These are phyloP conservation scores for Xeromyces bisporus DNA, from an alignment of 495 filamentous ascomycete genomes.

Conservation along the genomic window DNA sequence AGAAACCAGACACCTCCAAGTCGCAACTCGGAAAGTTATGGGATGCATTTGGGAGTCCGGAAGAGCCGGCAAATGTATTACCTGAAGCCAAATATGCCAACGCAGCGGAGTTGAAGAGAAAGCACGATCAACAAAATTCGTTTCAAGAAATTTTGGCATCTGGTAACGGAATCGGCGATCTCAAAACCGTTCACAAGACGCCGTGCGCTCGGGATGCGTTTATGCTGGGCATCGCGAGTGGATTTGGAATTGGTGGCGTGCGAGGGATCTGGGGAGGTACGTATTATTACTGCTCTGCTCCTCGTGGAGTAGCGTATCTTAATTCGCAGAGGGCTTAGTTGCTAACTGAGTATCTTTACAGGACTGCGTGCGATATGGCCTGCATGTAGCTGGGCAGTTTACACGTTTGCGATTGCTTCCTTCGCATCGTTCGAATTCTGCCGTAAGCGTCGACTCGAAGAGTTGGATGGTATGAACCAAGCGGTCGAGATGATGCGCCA, in stretches of 20 bases:
- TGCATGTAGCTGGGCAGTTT: conserved; percentile 73
- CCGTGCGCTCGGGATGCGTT: conserved; percentile 75
- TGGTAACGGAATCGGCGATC: conserved; percentile 46
- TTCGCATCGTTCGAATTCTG: conserved; percentile 66
- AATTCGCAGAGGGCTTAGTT: background rate
- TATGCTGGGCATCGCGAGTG: conserved; percentile 63
- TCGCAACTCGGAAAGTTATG: conserved; percentile 35
- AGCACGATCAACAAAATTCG: conserved; percentile 24
- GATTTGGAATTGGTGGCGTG: conserved; percentile 54
- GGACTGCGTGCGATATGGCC: conserved; percentile 28
- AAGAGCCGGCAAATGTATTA: conserved; percentile 32
- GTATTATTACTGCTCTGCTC: conserved; percentile 4
- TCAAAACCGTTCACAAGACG: conserved; percentile 53
- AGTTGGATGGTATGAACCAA: conserved; percentile 61
- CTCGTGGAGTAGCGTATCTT: background rate
- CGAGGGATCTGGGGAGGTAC: conserved; percentile 61
- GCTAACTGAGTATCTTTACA: conserved; percentile 10
- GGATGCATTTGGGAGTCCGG: conserved; percentile 34
- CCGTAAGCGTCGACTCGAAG: conserved; percentile 47
- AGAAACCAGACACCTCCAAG: conserved; percentile 21
- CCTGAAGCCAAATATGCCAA: conserved; percentile 22
- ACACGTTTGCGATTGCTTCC: conserved; percentile 46
- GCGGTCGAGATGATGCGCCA: conserved; percentile 65
- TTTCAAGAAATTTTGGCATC: conserved; percentile 48
- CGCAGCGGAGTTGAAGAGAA: conserved; percentile 29